Percentiles rank a stretch among this genome's conserved stretches.
phyloP scores from a whole-genome alignment of 73 alveolate species.

The Durusdinium trenchii region DNA sequence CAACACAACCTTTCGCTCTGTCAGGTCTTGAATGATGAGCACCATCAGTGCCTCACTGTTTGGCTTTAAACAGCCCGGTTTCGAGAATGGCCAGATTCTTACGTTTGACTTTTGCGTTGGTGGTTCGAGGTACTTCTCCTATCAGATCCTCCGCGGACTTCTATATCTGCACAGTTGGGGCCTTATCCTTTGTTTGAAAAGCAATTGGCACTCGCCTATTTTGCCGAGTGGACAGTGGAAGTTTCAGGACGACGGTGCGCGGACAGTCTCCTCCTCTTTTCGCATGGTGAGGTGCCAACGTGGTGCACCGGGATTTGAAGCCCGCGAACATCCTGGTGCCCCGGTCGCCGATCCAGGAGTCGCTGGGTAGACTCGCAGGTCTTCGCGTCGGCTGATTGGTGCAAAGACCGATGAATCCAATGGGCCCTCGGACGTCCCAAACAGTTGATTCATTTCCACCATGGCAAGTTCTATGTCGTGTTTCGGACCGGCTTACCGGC shows the following conservation, averaged over 20 bases:
- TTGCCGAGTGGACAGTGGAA: too few relatives aligned
- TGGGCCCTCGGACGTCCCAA: neutral
- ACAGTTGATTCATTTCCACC: neutral
- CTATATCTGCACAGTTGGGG: conserved; percentile 96
- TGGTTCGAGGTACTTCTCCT: conserved; percentile 96
- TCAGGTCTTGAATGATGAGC: conserved; percentile 89
- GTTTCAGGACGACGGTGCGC: too few relatives aligned
- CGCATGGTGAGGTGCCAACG: conserved; percentile 97
- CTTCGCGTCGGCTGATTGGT: neutral
- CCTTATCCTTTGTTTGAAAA: too few relatives aligned
- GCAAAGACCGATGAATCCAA: neutral
- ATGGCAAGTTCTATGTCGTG: too few relatives aligned
- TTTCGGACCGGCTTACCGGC: too few relatives aligned
- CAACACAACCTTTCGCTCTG: too few relatives aligned
- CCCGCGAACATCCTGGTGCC: conserved; percentile 97
- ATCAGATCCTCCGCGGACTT: conserved; percentile 97
- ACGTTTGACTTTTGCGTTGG: neutral
- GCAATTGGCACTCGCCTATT: too few relatives aligned
- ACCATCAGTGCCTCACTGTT: conserved; percentile 66
- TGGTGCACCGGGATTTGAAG: conserved; percentile 98
- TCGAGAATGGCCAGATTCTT: neutral
- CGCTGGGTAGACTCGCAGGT: too few relatives aligned
- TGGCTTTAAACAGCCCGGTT: neutral
- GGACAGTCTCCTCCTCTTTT: too few relatives aligned
- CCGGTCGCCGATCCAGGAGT: too few relatives aligned